A percentile compares a stretch with the other conserved stretches of the same genome.
Conservation (phyloP, 495 filamentous ascomycete genomes). For the Hyaloscypha bicolor region DNA sequence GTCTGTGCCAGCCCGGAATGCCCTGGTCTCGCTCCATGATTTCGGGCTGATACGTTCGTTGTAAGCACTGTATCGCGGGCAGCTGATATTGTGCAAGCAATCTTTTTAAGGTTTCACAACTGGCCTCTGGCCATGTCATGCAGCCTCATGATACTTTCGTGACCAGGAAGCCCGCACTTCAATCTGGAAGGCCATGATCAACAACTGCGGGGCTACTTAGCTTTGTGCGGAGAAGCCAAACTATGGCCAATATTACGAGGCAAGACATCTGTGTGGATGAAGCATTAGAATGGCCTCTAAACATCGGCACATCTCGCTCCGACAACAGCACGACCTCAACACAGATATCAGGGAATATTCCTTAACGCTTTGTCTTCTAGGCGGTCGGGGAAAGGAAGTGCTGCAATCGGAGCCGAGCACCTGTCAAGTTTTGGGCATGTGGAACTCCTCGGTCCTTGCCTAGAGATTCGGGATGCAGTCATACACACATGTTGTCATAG, state of each 20-base stretch:
- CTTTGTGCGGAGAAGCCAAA: background rate
- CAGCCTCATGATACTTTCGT: conserved; percentile 6
- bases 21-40: no score
- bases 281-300: background rate
- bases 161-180: conserved; percentile 1
- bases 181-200: conserved; percentile 1
- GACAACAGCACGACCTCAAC: background rate
- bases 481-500: background rate
- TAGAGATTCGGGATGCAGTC: background rate
- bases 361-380: background rate
- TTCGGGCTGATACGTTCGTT: no score
- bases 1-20: no score
- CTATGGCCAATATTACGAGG: background rate
- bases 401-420: background rate
- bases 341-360: background rate
- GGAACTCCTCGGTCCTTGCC: background rate
- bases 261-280: background rate
- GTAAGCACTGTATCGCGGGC: background rate
- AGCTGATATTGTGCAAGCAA: conserved; percentile 7
- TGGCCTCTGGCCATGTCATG: background rate
- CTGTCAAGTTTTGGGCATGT: background rate
- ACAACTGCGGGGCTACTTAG: background rate
- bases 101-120: background rate
- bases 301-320: background rate
- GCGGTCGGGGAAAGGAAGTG: background rate